Evolutionary conservation across 805 yeast species (phyloP).

Genomic region (Ogataea chonburiensis): DNA sequence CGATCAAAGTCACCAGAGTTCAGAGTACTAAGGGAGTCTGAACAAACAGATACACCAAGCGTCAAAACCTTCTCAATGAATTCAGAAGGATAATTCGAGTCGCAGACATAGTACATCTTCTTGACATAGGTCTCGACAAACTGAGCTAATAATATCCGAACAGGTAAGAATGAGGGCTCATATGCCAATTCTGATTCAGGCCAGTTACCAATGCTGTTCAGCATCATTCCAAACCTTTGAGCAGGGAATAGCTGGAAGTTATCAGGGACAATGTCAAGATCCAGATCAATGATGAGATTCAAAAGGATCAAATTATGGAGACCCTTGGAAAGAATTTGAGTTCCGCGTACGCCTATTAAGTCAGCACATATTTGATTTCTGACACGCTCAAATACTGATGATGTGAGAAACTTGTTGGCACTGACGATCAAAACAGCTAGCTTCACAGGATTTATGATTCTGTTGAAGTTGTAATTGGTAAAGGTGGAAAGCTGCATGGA

Average conservation of each 20-base stretch:
- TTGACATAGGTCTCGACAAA: slow-evolving; percentile 35
- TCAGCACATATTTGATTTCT: slow-evolving; percentile 67
- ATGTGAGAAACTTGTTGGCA: slow-evolving; percentile 36
- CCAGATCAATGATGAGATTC: slow-evolving; percentile 40
- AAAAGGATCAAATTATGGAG: slow-evolving; percentile 48
- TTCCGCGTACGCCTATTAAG: slow-evolving; percentile 49
- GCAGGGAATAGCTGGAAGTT: slow-evolving; percentile 49
- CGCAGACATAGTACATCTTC: slow-evolving; percentile 34
- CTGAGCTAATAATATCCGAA: slow-evolving; percentile 51
- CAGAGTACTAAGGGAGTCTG: slow-evolving; percentile 45
- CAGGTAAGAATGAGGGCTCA: slow-evolving; percentile 49
- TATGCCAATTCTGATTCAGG: slow-evolving; percentile 60
- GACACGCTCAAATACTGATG: slow-evolving; percentile 45
- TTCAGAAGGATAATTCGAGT: slow-evolving; percentile 30
- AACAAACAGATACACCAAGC: slow-evolving; percentile 38
- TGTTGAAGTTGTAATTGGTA: slow-evolving; percentile 32
- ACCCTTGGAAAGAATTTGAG: slow-evolving; percentile 45
- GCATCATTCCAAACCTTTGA: slow-evolving; percentile 63
- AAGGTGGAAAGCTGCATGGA: slow-evolving; percentile 16
- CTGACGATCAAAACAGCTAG: slow-evolving; percentile 37
- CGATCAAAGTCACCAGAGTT: slow-evolving; percentile 22
- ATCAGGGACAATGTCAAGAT: slow-evolving; percentile 28
- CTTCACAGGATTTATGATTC: slow-evolving; percentile 35
- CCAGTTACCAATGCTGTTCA: slow-evolving; percentile 56
- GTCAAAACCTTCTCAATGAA: slow-evolving; percentile 34